Evolutionary conservation across 208 protist genomes (phyloP).

Genomic region (Leishmania guyanensis): DNA sequence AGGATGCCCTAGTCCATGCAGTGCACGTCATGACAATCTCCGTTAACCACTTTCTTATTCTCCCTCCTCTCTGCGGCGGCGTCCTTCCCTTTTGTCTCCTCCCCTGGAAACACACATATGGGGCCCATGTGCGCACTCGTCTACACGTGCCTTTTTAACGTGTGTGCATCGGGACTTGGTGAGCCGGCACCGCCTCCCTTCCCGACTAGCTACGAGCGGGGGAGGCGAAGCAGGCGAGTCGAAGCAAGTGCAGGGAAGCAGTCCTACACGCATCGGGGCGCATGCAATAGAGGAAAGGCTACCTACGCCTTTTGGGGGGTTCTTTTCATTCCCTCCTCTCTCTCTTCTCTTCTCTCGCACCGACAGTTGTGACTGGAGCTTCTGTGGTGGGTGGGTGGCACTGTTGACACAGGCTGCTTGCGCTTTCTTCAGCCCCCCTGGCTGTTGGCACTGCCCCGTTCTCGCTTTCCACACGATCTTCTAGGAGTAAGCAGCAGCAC

Average conservation of each 20-base stretch:
- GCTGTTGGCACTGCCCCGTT: no score
- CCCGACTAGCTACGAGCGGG: not conserved
- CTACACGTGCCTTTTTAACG: not conserved
- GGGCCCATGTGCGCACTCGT: not conserved
- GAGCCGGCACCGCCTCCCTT: not conserved
- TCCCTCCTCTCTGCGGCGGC: not conserved
- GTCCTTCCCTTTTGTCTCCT: not conserved
- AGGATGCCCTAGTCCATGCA: no score
- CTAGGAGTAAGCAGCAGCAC: not conserved
- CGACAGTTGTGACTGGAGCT: not conserved
- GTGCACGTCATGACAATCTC: not conserved
- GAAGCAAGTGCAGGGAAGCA: not conserved
- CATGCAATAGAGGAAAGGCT: not conserved
- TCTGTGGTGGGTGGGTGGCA: not conserved
- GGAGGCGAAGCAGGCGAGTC: not conserved
- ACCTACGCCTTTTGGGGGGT: not conserved
- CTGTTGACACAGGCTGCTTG: not conserved
- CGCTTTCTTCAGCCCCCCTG: not conserved
- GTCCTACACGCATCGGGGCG: not conserved
- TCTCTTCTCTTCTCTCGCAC: constrained; percentile 6
- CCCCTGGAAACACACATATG: not conserved
- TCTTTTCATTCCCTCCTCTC: constrained; percentile 6
- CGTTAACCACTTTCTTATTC: not conserved
- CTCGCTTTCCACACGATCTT: not conserved
- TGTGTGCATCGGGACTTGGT: not conserved